Evolutionary conservation across 371 early-diverging fungal species (phyloP), one percentile per base, ranked within the genome.

Genomic region (Capniomyces stellatus): DNA sequence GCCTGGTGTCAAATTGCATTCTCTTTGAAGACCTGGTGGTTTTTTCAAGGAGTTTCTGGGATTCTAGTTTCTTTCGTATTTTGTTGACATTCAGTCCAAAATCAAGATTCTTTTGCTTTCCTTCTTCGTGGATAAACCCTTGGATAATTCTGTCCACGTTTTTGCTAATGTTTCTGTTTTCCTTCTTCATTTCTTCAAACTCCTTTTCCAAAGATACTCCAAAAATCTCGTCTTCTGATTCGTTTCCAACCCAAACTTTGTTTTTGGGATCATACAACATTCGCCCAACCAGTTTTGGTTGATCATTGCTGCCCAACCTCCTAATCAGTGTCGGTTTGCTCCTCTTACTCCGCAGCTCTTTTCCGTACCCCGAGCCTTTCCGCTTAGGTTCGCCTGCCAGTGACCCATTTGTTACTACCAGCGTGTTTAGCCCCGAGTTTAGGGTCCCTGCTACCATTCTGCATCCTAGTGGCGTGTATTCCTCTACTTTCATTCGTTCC

Each of bases 1-100:
- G 25, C 6, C 18, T 28, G 28, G 49, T 10, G 49, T 49, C 49
- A 30, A 49, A 49, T 24, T 49, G n/a, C 28, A 49, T 49, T 49
- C 28, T 49, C 28, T 49, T n/a, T n/a, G n/a, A n/a, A n/a, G n/a
- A n/a, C n/a, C n/a, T 27, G n/a, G n/a, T 49, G 28, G 3, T n/a
- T 4, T 25, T 2, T 24, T n/a, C 4, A 18, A 29, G n/a, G 28
- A n/a, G n/a, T 25, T 49, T 15, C n/a, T 29, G 25, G 30, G 28
- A 27, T 49, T 49, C 49, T 49, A 49, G 49, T 8, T 30, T 25
- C 28, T 49, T 49, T 28, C 18, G 25, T 24, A 27, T 49, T 49
- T 49, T 24, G 10, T 19, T 25, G 8, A 49, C n/a, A 49, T 49
- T 30, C 13, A 27, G 46, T 22, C 49, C 49, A 49, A 27, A 24